Evolutionary conservation across 1,284 basidiomycete species (phyloP).

Genomic region (Ustilago tritici): DNA sequence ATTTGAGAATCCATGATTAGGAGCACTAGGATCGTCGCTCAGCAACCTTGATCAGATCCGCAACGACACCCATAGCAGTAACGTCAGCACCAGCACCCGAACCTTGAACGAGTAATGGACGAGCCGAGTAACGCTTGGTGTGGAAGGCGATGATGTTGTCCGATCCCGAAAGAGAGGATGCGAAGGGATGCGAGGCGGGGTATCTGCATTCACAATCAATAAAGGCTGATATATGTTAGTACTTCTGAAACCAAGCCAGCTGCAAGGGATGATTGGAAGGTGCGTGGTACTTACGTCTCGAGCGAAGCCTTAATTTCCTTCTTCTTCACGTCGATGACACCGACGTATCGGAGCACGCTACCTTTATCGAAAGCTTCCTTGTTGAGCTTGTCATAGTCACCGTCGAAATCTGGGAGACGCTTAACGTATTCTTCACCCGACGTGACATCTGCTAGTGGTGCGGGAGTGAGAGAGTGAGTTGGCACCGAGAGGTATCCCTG

Average conservation of each 20-base stretch:
- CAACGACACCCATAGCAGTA: slow-evolving; percentile 96
- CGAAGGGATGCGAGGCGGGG: slow-evolving; percentile 88
- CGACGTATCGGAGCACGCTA: slow-evolving; percentile 90
- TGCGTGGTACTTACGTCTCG: slow-evolving; percentile 72
- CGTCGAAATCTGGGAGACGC: slow-evolving; percentile 86
- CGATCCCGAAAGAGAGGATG: slow-evolving; percentile 91
- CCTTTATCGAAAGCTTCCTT: slow-evolving; percentile 81
- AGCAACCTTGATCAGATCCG: slow-evolving; percentile 74
- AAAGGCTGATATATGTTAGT: too few relatives aligned
- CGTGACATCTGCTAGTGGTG: slow-evolving; percentile 76
- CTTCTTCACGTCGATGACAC: slow-evolving; percentile 85
- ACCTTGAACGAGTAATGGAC: slow-evolving; percentile 88
- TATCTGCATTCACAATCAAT: slow-evolving; percentile 70
- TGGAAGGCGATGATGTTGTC: slow-evolving; percentile 99
- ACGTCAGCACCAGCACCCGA: slow-evolving; percentile 96
- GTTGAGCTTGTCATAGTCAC: slow-evolving; percentile 80
- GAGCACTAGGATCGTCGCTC: slow-evolving; percentile 59
- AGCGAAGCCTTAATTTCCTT: slow-evolving; percentile 86
- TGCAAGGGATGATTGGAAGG: not conserved
- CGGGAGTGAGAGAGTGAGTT: slow-evolving; percentile 87
- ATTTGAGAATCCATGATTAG: not conserved
- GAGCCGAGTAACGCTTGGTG: slow-evolving; percentile 80
- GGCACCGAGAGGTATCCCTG: slow-evolving; percentile 83
- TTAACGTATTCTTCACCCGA: slow-evolving; percentile 78
- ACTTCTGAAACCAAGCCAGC: too few relatives aligned